Evolutionary conservation across 768 basidiomycete species (phyloP).

Genomic region (Albatrellus ellisii): DNA sequence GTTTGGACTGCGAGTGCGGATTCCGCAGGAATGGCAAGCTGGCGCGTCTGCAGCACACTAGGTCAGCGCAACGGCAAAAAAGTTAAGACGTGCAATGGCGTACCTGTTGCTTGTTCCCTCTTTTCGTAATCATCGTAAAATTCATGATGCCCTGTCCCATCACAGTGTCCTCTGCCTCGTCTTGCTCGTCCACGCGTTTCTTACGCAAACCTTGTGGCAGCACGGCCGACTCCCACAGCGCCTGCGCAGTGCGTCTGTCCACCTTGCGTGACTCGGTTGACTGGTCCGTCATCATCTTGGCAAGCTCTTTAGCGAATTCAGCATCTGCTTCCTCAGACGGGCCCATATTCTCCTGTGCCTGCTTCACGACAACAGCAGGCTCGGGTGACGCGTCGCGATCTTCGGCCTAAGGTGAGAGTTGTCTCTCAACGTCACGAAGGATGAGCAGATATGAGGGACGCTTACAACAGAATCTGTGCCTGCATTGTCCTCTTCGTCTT

Average conservation of each 20-base stretch:
- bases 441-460: background rate
- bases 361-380: constrained; percentile 51
- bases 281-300: constrained; percentile 86
- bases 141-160: constrained; percentile 50
- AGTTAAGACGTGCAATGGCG: constrained; percentile 13
- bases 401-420: constrained; percentile 27
- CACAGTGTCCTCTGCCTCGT: constrained; percentile 23
- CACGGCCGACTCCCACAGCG: constrained; percentile 83
- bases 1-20: constrained; percentile 88
- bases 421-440: background rate
- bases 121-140: constrained; percentile 87
- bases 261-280: constrained; percentile 74
- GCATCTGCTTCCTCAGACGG: constrained; percentile 83
- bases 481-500: constrained; percentile 37
- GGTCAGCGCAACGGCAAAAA: background rate
- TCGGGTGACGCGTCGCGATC: constrained; percentile 78
- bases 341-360: constrained; percentile 60
- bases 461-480: constrained; percentile 42
- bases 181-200: constrained; percentile 49
- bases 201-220: constrained; percentile 52
- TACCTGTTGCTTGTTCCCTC: constrained; percentile 88
- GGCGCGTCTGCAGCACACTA: constrained; percentile 43
- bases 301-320: constrained; percentile 91
- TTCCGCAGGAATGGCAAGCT: constrained; percentile 77
- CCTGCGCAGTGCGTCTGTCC: constrained; percentile 77